Evolutionary conservation across 805 yeast genomes (phyloP).

Genomic region (Metschnikowia colocasiae): DNA sequence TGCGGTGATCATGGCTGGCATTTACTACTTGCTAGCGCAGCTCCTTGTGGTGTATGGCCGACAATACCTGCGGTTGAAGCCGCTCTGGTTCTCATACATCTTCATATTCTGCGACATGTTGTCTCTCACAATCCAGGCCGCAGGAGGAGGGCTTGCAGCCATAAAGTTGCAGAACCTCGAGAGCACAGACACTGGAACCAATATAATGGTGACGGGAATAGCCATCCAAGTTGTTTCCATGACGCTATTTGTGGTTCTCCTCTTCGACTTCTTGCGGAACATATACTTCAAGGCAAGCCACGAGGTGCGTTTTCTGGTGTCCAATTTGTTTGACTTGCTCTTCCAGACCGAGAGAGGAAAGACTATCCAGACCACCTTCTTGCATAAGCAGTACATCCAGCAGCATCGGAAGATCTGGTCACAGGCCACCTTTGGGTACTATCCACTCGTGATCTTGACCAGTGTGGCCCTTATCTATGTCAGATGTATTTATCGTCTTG

Average conservation of each 20-base stretch:
- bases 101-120: constrained; percentile 65
- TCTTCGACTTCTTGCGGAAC: constrained; percentile 44
- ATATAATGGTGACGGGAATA: constrained; percentile 74
- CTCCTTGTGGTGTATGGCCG: constrained; percentile 50
- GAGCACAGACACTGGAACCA: constrained; percentile 46
- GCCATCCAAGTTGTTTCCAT: constrained; percentile 73
- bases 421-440: constrained; percentile 34
- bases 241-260: constrained; percentile 52
- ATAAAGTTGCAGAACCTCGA: constrained; percentile 23
- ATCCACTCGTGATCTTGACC: constrained; percentile 43
- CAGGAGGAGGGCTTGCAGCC: constrained; percentile 25
- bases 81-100: constrained; percentile 58
- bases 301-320: constrained; percentile 24
- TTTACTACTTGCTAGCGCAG: constrained; percentile 70
- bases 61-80: constrained; percentile 48
- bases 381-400: constrained; percentile 33
- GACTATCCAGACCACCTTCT: constrained; percentile 14
- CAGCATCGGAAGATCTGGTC: constrained; percentile 33
- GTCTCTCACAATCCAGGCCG: constrained; percentile 39
- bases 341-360: constrained; percentile 22
- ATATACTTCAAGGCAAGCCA: constrained; percentile 31
- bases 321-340: constrained; percentile 19
- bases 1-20: constrained; percentile 79
- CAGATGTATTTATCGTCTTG: constrained; percentile 70
- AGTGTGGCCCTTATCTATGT: constrained; percentile 54